These are phyloP conservation scores for Termitomyces sp. DNA, from an alignment of 1,284 basidiomycete species.

Conservation along the genomic window DNA sequence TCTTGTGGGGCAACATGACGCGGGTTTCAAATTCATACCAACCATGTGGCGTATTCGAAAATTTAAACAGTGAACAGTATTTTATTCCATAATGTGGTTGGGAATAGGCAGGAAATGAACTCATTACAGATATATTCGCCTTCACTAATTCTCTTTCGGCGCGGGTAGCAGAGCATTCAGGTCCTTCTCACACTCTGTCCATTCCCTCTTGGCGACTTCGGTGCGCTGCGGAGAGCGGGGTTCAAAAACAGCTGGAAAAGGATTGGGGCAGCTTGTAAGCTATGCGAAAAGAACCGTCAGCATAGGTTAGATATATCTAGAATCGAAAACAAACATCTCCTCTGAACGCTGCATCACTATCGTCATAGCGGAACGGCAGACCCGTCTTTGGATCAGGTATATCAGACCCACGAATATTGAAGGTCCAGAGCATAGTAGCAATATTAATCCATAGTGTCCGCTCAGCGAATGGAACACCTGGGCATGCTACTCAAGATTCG, in stretches of 20 bases:
- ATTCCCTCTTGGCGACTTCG: neutral
- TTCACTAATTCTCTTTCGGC: neutral
- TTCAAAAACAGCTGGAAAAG: neutral
- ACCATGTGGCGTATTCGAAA: neutral
- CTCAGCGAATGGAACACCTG: neutral
- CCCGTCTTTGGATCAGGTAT: neutral
- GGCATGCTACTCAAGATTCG: neutral
- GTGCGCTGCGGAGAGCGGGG: neutral
- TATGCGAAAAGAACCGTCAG: neutral
- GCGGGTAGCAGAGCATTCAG: neutral
- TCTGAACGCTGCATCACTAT: neutral
- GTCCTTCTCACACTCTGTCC: neutral
- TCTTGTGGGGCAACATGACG: constrained; percentile 11
- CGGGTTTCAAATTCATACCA: neutral
- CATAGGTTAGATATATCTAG: neutral
- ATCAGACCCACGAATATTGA: neutral
- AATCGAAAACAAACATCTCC: neutral
- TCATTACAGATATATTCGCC: too few species aligned
- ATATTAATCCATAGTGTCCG: neutral
- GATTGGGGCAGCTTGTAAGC: neutral
- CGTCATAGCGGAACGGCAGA: neutral
- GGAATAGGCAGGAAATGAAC: too few species aligned
- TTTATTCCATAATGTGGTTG: too few species aligned
- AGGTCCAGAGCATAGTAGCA: neutral
- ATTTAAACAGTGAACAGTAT: too few species aligned